Evolutionary conservation across 495 filamentous ascomycete species (phyloP).

Genomic region (Penicillium waksmanii): DNA sequence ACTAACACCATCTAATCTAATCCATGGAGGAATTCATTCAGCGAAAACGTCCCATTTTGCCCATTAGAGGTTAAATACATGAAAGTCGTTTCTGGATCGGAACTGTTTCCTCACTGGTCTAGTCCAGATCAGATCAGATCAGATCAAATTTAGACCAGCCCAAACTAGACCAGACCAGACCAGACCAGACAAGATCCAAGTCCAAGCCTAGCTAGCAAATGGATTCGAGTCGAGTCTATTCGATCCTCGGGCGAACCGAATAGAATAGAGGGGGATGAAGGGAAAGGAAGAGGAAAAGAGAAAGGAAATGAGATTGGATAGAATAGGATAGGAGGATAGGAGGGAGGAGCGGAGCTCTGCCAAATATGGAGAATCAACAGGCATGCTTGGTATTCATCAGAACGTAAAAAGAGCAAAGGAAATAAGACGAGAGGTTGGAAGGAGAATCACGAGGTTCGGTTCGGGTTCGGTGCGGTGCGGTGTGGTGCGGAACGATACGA

Average conservation of each 20-base stretch:
- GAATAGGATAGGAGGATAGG: conserved; percentile 11
- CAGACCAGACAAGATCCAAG: background rate
- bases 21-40: conserved; percentile 8
- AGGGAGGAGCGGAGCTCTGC: conserved; percentile 16
- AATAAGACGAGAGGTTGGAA: background rate
- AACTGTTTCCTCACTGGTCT: too few species aligned
- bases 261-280: conserved; percentile 1
- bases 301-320: background rate
- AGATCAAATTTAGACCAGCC: background rate
- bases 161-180: too few species aligned
- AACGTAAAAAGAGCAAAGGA: conserved; percentile 23
- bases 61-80: conserved; percentile 41
- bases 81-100: conserved; percentile 27
- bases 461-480: too few species aligned
- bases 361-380: conserved; percentile 25
- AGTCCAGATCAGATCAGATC: too few species aligned
- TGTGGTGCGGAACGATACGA: too few species aligned
- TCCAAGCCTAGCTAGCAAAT: conserved; percentile 4
- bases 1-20: too few species aligned
- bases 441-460: background rate
- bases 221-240: background rate
- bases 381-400: conserved; percentile 40
- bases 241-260: background rate
- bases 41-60: conserved; percentile 38
- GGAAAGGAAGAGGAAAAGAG: background rate